These are phyloP conservation scores for Torulaspora indica DNA, from an alignment of 805 yeast genomes.

Conservation along the genomic window DNA sequence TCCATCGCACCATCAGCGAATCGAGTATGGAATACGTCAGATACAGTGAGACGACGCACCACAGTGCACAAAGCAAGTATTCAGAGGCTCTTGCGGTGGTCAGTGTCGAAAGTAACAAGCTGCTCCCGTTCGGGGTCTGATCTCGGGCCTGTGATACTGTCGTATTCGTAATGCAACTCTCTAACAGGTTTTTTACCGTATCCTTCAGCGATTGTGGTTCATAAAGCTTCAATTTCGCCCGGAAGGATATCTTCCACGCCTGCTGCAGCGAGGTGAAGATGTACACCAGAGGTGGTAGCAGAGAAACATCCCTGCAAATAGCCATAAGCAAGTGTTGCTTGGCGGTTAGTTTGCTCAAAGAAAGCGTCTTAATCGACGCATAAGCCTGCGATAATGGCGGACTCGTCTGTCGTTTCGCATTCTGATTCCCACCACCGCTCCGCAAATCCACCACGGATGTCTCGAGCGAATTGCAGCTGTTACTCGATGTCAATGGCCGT, in stretches of 20 bases:
- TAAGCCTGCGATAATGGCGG: conserved; percentile 20
- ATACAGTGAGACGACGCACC: conserved; percentile 89
- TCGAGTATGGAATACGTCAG: conserved; percentile 79
- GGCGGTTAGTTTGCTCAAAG: conserved; percentile 67
- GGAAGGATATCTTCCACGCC: conserved; percentile 24
- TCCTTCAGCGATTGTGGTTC: conserved; percentile 26
- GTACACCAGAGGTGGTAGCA: conserved; percentile 62
- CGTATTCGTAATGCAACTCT: conserved; percentile 13
- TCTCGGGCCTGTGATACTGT: not conserved
- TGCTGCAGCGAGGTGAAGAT: conserved; percentile 41
- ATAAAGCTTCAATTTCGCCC: conserved; percentile 21
- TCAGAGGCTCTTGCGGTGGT: conserved; percentile 71
- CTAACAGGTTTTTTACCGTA: conserved; percentile 22
- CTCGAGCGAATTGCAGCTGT: conserved; percentile 1
- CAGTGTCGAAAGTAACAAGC: conserved; percentile 28
- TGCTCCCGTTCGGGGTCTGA: conserved; percentile 9
- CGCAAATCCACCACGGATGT: conserved; percentile 1
- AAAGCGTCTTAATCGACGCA: conserved; percentile 49
- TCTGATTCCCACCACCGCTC: not conserved
- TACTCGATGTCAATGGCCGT: conserved; percentile 5
- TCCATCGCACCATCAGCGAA: conserved; percentile 90
- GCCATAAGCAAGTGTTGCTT: conserved; percentile 73
- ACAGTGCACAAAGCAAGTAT: conserved; percentile 74
- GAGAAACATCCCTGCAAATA: conserved; percentile 70
- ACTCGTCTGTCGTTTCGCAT: conserved; percentile 2